Evolutionary conservation across 176 grass and related monocot species (phyloP), one percentile per base, ranked within the genome.

Genomic region (Avena sativa): DNA sequence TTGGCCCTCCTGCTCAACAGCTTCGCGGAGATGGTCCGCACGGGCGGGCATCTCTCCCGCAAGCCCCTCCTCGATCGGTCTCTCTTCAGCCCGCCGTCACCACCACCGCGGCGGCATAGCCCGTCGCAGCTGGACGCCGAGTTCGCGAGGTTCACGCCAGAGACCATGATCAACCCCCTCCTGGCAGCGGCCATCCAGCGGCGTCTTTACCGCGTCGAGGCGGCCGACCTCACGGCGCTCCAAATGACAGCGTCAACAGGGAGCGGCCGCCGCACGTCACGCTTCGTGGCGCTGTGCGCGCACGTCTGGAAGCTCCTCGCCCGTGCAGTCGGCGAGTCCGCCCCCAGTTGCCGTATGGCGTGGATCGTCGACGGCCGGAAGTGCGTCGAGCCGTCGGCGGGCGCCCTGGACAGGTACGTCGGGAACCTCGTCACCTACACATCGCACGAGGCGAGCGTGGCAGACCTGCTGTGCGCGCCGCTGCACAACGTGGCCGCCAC

Each of bases 251-350:
- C 85, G 3, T 59, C 83, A 30, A 25, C 20, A 3, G 26, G 28
- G 1, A 2, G 84, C 14, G 40, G 58, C 17, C 56, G 14, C 23
- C 76, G 32, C 32, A 40, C 32, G 17, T 87, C 92, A 46, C 88
- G 79, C 6, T 79, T 92, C 56, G 88, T 90, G 81, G 90, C 90
- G 61, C 59, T 92, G 15, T 92, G 90, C 32, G 93, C 86, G 11
- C 83, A 95, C 84, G 13, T 92, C 48, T 95, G 93, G 93, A 95
- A 95, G 69, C 81, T 91, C 71, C 91, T 95, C 0, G 93, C 91
- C 17, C 43, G 32, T 1, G 88, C 88, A 9, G 85, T 89, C 5
- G 91, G 88, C 67, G 90, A 91, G 6, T 81, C 84, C 9, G 91
- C 86, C 79, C 57, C 86, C 0, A 74, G 30, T 44, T 95, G 93